Base-by-base conservation (phyloP, 1,284 basidiomycete species). In the Ganoderma lingzhi region DNA sequence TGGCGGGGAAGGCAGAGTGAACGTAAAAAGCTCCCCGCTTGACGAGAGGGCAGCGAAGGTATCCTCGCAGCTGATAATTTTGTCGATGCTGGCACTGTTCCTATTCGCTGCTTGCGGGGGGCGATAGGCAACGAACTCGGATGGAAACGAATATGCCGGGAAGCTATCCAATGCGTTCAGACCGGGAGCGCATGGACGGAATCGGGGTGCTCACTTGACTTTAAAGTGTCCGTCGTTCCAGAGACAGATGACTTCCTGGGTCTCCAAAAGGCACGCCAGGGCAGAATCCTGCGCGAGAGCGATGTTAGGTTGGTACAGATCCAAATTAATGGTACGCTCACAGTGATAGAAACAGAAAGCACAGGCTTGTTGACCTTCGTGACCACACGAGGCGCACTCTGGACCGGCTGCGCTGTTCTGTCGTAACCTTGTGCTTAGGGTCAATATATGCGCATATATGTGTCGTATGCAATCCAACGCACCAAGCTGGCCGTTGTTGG, bases 401-500 rank as follows among this genome's bases (percentile, higher is more conserved):
- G 97, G 0, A 94, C 84, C 0, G 94, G 91, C 58, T 93, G 93
- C 0, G 93, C 85, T 5, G 83, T 79, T 76, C 89, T 93, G 71
- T 94, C 91, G 72, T 95, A 95, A 0, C 93, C 91, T 93, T 23
- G 68, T 12, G 59, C 14, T 1, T 51, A 39, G 9, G 37, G 58
- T 66, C 8, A 65, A 45, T 44, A 15, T 32, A 28, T 32, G 39
- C 64, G 19, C 28, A 23, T 6, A 17, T 14, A 10, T 1, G 30
- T 17, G 6, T 0, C 12, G 15, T 6, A 2, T 12, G 4, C 4
- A 12, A 30, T 6, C n/a, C 6, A 58, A 75, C 83, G 42, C 65
- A 90, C 97, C 97, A 3, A 99, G 86, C 79, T 99, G 98, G 0
- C 98, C 98, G 42, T 87, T 88, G 80, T 99, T 98, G 32, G 94